These are phyloP conservation scores for Fraxinus floribunda DNA, from an alignment of 305 asterid genomes.

Conservation along the genomic window DNA sequence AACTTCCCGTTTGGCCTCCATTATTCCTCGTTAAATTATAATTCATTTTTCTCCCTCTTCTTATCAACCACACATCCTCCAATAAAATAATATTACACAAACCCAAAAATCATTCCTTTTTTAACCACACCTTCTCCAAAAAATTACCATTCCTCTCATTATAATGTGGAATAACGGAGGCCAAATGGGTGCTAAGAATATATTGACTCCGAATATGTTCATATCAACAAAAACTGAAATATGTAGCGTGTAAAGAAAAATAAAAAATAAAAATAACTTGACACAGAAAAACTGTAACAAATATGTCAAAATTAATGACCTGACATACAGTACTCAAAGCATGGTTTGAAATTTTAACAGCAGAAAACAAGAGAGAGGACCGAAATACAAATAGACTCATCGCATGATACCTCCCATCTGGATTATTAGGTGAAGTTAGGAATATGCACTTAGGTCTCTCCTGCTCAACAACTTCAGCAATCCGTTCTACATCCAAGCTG, in stretches of 20 bases:
- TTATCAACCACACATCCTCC: no score
- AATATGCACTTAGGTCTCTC: conserved; percentile 94
- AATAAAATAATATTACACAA: no score
- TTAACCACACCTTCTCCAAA: no score
- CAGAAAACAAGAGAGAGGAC: conserved; percentile 1
- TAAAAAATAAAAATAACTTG: no score
- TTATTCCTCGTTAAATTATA: no score
- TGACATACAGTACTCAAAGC: background rate
- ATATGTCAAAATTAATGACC: background rate
- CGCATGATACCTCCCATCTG: conserved; percentile 83
- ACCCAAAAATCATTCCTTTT: no score
- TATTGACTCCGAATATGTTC: background rate
- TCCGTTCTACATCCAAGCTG: conserved; percentile 75
- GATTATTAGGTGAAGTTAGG: conserved; percentile 96
- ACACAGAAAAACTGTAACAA: background rate
- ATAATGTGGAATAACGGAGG: no score
- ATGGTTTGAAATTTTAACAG: background rate
- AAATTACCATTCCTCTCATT: no score
- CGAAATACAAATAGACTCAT: background rate
- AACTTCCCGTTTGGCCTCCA: no score
- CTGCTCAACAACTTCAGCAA: conserved; percentile 62
- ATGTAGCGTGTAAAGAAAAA: background rate
- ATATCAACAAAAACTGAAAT: background rate
- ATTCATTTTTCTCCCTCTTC: no score
- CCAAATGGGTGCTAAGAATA: no score